phyloP scores from a whole-genome alignment of 164 flowering plant species.

The Amborella trichopoda region DNA sequence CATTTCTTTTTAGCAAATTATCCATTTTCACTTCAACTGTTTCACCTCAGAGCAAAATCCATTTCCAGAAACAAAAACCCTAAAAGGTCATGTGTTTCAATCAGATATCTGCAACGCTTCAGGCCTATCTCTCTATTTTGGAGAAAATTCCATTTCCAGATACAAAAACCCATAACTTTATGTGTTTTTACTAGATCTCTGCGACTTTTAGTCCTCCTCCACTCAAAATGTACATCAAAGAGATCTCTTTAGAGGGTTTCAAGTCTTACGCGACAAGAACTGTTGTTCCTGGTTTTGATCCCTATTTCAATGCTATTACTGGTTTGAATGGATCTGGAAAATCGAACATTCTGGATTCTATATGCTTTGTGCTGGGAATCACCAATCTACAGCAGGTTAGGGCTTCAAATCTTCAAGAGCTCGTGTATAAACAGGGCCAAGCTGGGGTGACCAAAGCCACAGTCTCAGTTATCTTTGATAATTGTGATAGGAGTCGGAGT shows the following conservation, averaged over 20 bases:
- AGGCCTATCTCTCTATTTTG: too few species aligned
- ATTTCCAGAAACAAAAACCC: too few species aligned
- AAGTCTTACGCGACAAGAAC: constrained; percentile 96
- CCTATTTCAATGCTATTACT: constrained; percentile 90
- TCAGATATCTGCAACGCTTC: too few species aligned
- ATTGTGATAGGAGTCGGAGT: constrained; percentile 64
- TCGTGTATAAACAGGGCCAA: constrained; percentile 98
- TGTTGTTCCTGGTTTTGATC: constrained; percentile 90
- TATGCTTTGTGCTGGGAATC: constrained; percentile 91
- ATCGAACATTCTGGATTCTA: constrained; percentile 93
- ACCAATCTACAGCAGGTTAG: constrained; percentile 96
- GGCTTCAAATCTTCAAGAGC: constrained; percentile 95
- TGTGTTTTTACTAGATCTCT: too few species aligned
- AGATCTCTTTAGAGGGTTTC: constrained; percentile 90
- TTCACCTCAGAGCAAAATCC: too few species aligned
- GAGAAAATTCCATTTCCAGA: too few species aligned
- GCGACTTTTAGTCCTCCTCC: too few species aligned
- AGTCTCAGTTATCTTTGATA: constrained; percentile 88
- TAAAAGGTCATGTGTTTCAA: too few species aligned
- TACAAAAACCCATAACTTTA: too few species aligned
- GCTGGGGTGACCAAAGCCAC: constrained; percentile 99
- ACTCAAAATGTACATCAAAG: constrained; percentile 81
- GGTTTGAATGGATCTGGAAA: constrained; percentile 97
- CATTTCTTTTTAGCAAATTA: too few species aligned
- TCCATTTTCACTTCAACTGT: too few species aligned